Conservation (phyloP, 2,329 filamentous ascomycete genomes). For the Pseudonectria foliicola region DNA sequence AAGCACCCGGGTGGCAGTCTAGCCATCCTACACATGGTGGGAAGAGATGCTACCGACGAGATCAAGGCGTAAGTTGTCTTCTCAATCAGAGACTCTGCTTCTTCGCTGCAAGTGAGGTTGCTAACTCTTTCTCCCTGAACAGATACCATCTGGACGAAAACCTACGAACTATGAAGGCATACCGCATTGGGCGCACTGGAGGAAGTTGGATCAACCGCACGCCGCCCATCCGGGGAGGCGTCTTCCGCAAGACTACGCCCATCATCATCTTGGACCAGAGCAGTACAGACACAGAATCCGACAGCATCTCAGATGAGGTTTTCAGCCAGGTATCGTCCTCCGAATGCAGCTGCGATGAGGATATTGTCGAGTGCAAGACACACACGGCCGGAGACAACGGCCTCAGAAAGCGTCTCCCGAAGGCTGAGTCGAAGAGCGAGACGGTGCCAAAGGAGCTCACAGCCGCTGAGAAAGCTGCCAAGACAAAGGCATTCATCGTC, state of each 20-base stretch:
- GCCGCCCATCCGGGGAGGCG: constrained; percentile 50
- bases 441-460: too few species aligned
- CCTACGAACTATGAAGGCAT: constrained; percentile 50
- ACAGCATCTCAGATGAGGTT: constrained; percentile 9
- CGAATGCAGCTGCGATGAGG: constrained; percentile 7
- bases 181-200: constrained; percentile 51
- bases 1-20: constrained; percentile 53
- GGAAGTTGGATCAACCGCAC: constrained; percentile 51
- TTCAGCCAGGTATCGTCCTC: constrained; percentile 13
- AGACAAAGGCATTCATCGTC: not conserved
- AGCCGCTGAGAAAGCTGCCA: not conserved
- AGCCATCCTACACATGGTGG: constrained; percentile 49
- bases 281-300: constrained; percentile 14
- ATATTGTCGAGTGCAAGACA: not conserved
- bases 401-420: too few species aligned
- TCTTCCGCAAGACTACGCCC: constrained; percentile 23
- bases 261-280: constrained; percentile 7
- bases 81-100: too few species aligned
- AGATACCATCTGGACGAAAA: constrained; percentile 52
- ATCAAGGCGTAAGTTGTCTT: constrained; percentile 29
- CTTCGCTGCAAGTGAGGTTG: too few species aligned
- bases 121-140: constrained; percentile 7
- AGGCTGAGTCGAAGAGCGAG: too few species aligned
- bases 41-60: constrained; percentile 30
- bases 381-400: not conserved